phyloP scores from a whole-genome alignment of 139 green algal genomes.

The Picochlorum costavermella region DNA sequence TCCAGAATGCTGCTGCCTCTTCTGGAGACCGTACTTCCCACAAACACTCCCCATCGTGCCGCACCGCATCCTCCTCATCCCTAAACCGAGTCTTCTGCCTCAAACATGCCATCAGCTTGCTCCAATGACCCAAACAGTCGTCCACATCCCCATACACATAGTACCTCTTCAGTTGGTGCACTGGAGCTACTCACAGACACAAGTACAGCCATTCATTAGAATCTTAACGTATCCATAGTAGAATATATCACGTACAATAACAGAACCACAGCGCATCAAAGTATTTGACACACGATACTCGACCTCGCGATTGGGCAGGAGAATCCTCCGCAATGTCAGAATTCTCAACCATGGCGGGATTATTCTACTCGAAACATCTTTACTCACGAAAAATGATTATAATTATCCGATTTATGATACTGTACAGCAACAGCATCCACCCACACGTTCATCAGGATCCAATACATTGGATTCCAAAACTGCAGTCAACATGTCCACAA shows the following conservation, averaged over 20 bases:
- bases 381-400: too few species aligned
- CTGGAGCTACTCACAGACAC: constrained; percentile 29
- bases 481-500: constrained; percentile 11
- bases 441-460: too few species aligned
- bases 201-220: not conserved
- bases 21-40: constrained; percentile 26
- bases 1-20: constrained; percentile 28
- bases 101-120: constrained; percentile 35
- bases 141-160: constrained; percentile 42
- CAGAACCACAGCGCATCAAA: constrained; percentile 55
- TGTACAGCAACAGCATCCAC: too few species aligned
- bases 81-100: constrained; percentile 31
- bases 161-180: constrained; percentile 41
- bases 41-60: constrained; percentile 9
- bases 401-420: too few species aligned
- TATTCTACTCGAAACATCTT: too few species aligned
- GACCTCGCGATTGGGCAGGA: not conserved
- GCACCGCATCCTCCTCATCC: constrained; percentile 7
- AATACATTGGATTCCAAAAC: not conserved
- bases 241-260: constrained; percentile 39
- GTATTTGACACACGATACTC: constrained; percentile 19
- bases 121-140: constrained; percentile 40
- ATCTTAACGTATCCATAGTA: not conserved
- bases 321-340: not conserved
- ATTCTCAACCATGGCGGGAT: not conserved